Evolutionary conservation across 73 alveolate species (phyloP).

Genomic region (Paramecium tetraurelia): DNA sequence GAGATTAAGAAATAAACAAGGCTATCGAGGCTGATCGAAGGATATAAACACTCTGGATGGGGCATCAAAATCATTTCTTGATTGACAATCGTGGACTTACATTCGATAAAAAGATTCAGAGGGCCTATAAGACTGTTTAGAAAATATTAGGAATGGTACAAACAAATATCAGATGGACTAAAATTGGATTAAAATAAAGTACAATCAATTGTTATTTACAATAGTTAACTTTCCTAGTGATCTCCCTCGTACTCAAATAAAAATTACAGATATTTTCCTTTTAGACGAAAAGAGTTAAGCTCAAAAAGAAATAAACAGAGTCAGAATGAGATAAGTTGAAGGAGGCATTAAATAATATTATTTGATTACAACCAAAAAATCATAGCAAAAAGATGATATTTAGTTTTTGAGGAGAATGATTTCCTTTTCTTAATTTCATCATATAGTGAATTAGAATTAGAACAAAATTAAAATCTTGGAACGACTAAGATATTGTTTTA

Average conservation of each 20-base stretch:
- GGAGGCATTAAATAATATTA: neutral
- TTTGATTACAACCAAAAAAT: neutral
- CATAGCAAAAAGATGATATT: neutral
- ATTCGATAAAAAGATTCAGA: conserved; percentile 65
- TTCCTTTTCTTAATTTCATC: neutral
- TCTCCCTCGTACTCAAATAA: neutral
- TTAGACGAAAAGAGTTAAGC: neutral
- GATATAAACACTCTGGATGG: conserved; percentile 74
- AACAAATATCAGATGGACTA: neutral
- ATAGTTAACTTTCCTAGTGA: neutral
- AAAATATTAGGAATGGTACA: neutral
- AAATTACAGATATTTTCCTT: neutral
- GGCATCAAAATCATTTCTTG: conserved; percentile 75
- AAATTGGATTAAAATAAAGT: neutral
- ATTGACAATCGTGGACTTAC: conserved; percentile 69
- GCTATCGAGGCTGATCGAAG: conserved; percentile 62
- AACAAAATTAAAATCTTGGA: neutral
- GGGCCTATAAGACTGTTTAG: neutral
- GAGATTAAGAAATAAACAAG: neutral
- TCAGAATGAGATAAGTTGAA: neutral
- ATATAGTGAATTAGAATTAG: neutral
- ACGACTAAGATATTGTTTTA: neutral
- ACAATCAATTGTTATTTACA: neutral
- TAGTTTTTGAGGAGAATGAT: neutral
- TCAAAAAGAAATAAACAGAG: neutral